Base-by-base conservation (phyloP, 225 moss, liverwort and hornwort genomes). In the Anthoceros angustus region DNA sequence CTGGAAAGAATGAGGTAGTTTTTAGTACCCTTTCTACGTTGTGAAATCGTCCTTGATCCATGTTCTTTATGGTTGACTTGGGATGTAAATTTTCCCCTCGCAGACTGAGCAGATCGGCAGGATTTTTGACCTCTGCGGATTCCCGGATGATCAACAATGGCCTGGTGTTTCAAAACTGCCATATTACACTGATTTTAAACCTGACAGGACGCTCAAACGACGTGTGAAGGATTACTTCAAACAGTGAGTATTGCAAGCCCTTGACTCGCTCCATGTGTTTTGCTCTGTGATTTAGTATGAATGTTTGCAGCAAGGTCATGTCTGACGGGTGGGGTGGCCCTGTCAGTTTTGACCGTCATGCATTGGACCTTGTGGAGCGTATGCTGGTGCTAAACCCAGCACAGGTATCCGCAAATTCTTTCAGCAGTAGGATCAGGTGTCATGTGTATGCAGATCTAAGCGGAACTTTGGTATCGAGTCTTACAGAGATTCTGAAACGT, bases 51-150 rank as follows among this genome's bases (percentile, higher is more conserved):
- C 40, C 41, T 16, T 20, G 9, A 18, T 20, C 18, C 21, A 12
- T 42, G 15, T 12, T 69, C 20, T 26, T 23, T 21, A 24, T 67
- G 39, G 43, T 8, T 42, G 4, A 43, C 25, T 24, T 43, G 3
- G 5, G 15, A 16, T 55, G 25, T 60, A 14, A 20, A n/a, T 5
- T 2, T 14, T 16, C 26, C 25, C 25, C 14, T 68, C 70, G 74
- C 86, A 93, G 93, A 69, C 70, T 18, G 93, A 93, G 68, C 93
- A 93, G 62, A 75, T 90, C 66, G 76, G 76, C 66, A 93, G 90
- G 71, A 93, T 93, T 46, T 86, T 89, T 40, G 93, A 93, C 60
- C 75, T 93, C 0, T 93, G 93, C 75, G 93, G 93, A 60, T 90
- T 89, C 48, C 89, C 87, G 3, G 90, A 90, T 60, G 93, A 93